Conservation (phyloP, 2,329 filamentous ascomycete genomes). For the Emmonsia crescens region DNA sequence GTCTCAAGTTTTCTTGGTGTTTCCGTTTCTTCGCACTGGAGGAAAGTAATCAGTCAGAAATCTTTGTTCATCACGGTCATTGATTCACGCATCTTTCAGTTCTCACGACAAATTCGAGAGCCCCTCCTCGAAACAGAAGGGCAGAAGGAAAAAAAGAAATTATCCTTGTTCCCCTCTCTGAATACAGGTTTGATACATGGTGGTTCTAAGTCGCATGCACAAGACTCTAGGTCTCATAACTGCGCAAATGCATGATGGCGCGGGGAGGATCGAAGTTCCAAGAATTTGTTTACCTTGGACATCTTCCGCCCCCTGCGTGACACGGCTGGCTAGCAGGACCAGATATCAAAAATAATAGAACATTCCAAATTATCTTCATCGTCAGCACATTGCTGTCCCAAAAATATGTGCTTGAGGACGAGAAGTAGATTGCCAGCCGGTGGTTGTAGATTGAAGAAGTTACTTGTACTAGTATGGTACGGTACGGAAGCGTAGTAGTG, state of each 20-base stretch:
- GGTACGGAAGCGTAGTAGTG: background rate
- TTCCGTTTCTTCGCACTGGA: background rate
- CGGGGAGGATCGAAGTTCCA: background rate
- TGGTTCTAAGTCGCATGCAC: background rate
- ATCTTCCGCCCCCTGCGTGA: background rate
- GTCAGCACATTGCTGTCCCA: background rate
- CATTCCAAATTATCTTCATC: background rate
- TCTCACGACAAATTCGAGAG: background rate
- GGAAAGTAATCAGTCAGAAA: background rate
- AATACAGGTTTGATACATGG: constrained; percentile 1
- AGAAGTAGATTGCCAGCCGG: no score
- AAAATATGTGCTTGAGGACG: background rate
- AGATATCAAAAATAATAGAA: background rate
- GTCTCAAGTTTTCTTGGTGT: background rate
- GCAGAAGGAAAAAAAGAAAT: background rate
- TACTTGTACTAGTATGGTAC: background rate
- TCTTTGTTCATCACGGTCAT: background rate
- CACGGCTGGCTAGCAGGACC: background rate
- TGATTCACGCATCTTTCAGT: background rate
- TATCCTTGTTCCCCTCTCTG: background rate
- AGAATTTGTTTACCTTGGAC: background rate
- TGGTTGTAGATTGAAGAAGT: no score
- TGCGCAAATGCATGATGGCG: background rate
- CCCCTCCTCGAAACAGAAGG: background rate
- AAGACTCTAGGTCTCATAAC: background rate